These are phyloP conservation scores for Penicillium olsonii DNA, from an alignment of 2,329 filamentous ascomycete genomes.

Conservation along the genomic window DNA sequence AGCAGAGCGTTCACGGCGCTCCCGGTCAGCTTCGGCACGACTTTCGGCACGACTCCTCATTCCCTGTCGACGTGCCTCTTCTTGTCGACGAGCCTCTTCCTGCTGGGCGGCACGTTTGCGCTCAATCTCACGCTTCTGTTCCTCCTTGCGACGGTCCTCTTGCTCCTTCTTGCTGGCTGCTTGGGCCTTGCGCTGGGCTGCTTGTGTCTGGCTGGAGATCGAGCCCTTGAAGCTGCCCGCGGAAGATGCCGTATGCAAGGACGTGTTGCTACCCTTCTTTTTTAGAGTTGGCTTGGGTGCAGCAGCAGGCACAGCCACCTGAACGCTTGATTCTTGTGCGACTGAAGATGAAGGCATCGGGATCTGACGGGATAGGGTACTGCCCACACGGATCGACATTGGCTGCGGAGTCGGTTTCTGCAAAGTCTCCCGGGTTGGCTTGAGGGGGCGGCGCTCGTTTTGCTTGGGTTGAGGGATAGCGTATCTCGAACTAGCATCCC, in stretches of 20 bases:
- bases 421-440: conserved; percentile 44
- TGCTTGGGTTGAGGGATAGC: conserved; percentile 32
- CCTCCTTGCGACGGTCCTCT: conserved; percentile 79
- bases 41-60: conserved; percentile 64
- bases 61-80: conserved; percentile 64
- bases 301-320: conserved; percentile 47
- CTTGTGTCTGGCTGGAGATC: conserved; percentile 60
- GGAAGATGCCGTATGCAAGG: conserved; percentile 58
- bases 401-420: conserved; percentile 50
- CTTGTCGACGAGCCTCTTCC: conserved; percentile 42
- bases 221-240: conserved; percentile 65
- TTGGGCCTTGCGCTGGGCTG: conserved; percentile 69
- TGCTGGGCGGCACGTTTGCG: conserved; percentile 66
- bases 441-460: conserved; percentile 45
- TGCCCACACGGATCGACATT: conserved; percentile 52
- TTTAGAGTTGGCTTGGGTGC: conserved; percentile 52
- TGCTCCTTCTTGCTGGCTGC: conserved; percentile 80
- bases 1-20: conserved; percentile 48
- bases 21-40: conserved; percentile 56
- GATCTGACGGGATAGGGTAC: conserved; percentile 47
- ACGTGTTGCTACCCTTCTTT: conserved; percentile 68
- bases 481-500: conserved; percentile 31
- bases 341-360: conserved; percentile 52
- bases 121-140: conserved; percentile 79
- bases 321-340: conserved; percentile 57